Conservation (phyloP, 202 grass and related monocot species). For the Zoysia matrella region DNA sequence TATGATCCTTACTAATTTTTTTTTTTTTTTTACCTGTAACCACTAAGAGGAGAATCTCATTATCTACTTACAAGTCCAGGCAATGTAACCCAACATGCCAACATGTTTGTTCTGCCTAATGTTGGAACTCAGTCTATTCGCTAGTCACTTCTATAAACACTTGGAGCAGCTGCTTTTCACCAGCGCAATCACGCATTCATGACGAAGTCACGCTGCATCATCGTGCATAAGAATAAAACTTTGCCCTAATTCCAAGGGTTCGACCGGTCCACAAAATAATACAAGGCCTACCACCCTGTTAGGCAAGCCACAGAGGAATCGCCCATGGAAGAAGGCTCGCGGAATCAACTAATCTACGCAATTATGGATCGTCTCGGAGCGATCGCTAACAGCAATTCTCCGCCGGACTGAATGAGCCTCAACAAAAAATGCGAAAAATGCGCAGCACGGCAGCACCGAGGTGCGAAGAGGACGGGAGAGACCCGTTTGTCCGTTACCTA, state of each 20-base stretch:
- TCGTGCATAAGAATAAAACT: neutral
- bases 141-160: neutral
- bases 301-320: neutral
- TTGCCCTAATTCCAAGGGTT: neutral
- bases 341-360: neutral
- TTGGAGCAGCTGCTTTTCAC: neutral
- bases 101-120: neutral
- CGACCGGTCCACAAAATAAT: neutral
- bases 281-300: neutral
- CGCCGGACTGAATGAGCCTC: neutral
- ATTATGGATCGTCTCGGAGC: neutral
- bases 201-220: neutral
- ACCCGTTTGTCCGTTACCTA: slow-evolving; percentile 31
- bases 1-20: neutral
- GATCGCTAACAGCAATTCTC: neutral
- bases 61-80: neutral
- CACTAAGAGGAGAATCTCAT: neutral
- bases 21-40: neutral
- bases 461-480: neutral
- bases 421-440: slow-evolving; percentile 13
- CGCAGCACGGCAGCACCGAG: neutral
- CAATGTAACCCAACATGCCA: neutral
- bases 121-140: neutral
- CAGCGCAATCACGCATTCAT: neutral
- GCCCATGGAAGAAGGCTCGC: neutral